Conservation (phyloP, 1,284 basidiomycete genomes). For the Ganoderma boninense region DNA sequence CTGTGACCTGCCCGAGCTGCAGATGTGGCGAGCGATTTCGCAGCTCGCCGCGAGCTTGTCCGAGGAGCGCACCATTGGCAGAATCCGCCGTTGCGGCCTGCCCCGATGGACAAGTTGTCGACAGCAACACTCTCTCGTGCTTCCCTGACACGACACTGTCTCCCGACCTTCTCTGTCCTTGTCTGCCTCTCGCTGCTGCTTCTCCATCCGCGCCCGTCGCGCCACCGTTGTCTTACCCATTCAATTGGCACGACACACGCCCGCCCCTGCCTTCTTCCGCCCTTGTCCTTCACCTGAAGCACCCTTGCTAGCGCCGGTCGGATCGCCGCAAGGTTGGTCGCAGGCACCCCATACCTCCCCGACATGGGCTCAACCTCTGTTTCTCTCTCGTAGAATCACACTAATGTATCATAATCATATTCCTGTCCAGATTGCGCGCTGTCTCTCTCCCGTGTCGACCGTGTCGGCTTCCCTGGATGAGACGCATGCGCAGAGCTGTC, state of each 20-base stretch:
- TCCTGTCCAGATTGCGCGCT: neutral
- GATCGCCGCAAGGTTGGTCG: neutral
- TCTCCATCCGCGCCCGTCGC: neutral
- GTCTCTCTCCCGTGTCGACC: neutral
- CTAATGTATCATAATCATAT: neutral
- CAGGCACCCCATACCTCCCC: neutral
- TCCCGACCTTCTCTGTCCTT: constrained; percentile 2
- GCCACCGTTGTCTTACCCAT: constrained; percentile 2
- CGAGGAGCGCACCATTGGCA: constrained; percentile 5
- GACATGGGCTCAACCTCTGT: neutral
- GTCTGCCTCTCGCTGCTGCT: neutral
- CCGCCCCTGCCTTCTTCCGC: neutral
- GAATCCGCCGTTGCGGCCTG: neutral
- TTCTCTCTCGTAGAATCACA: neutral
- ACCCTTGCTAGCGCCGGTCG: neutral
- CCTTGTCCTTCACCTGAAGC: constrained; percentile 4
- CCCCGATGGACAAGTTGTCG: constrained; percentile 8
- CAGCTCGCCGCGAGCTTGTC: neutral
- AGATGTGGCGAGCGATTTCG: neutral
- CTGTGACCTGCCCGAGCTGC: neutral
- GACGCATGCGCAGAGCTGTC: neutral
- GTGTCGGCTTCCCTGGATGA: neutral
- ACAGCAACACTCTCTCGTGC: neutral
- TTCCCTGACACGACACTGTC: constrained; percentile 1
- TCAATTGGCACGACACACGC: neutral